Evolutionary conservation across 2,329 filamentous ascomycete species (phyloP), one percentile per base, ranked within the genome.

Genomic region (Pseudopyrenochaeta lycopersici): DNA sequence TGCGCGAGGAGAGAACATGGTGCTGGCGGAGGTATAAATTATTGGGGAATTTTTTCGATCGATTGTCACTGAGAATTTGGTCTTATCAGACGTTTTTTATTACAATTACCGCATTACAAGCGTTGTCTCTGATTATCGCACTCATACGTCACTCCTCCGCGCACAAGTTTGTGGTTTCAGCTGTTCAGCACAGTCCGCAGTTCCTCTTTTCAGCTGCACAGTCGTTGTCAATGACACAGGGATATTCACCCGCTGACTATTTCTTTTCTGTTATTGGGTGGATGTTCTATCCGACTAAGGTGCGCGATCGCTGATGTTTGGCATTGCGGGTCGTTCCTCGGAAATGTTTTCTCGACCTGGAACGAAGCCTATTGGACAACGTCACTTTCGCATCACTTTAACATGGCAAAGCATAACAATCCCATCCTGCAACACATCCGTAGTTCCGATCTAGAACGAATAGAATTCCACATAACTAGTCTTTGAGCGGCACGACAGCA

Each of bases 321-420:
- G n/a, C n/a, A 36, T 17, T 12, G 33, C n/a, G 7, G 12, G 4
- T 36, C 4, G 7, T 10, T 5, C 33, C n/a, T 36, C 33, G 31
- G 31, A 33, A 33, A 11, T 2, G 31, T n/a, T 38, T 30, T 9
- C 21, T 4, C 18, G n/a, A n/a, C 10, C 36, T 23, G 14, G 44
- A 46, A 45, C 18, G 35, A 29, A 32, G 33, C 18, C 35, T 33
- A 54, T 47, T 56, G 50, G 47, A 30, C 11, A 39, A 52, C 46
- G 51, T 57, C 56, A 57, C 42, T 30, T 42, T 46, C 32, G 23
- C 53, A 52, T 52, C 32, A 59, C 35, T 32, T 17, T n/a, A 46
- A 42, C 39, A 55, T 49, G 46, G 41, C 3, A 31, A 38, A 33
- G 36, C 35, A 43, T 9, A 27, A 27, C 23, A 27, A 27, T 27